A percentile compares a stretch with the other conserved stretches of the same genome.
Conservation (phyloP, 2,329 filamentous ascomycete species). For the Penicillium hesseltinei region DNA sequence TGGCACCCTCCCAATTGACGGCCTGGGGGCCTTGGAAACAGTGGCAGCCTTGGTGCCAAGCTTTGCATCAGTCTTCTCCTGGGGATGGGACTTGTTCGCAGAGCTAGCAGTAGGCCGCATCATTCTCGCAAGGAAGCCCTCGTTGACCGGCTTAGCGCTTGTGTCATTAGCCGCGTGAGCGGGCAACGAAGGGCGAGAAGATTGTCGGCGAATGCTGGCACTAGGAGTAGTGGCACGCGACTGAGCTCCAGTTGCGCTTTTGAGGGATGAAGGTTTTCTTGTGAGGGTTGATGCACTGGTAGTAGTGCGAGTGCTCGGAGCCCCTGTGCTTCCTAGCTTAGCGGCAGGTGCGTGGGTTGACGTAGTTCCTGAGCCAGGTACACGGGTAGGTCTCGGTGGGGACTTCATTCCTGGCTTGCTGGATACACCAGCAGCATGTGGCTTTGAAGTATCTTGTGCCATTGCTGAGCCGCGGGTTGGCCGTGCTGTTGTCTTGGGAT, state of each 20-base stretch:
- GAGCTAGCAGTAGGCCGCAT: slow-evolving; percentile 53
- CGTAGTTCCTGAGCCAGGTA: slow-evolving; percentile 42
- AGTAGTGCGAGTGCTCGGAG: slow-evolving; percentile 29
- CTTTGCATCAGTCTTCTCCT: slow-evolving; percentile 47
- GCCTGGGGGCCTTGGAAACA: slow-evolving; percentile 22
- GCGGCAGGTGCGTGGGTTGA: slow-evolving; percentile 42
- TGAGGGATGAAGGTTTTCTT: slow-evolving; percentile 40
- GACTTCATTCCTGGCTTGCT: slow-evolving; percentile 39
- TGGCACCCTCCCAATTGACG: slow-evolving; percentile 25
- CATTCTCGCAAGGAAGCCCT: slow-evolving; percentile 51
- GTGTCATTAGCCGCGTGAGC: slow-evolving; percentile 30
- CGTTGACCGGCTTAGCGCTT: slow-evolving; percentile 41
- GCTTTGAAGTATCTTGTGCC: slow-evolving; percentile 28
- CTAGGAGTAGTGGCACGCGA: slow-evolving; percentile 26
- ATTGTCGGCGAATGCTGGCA: slow-evolving; percentile 30
- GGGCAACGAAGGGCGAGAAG: slow-evolving; percentile 34
- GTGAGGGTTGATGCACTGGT: slow-evolving; percentile 28
- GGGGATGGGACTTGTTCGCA: slow-evolving; percentile 48
- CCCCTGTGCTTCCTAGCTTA: slow-evolving; percentile 26
- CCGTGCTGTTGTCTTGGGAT: slow-evolving; percentile 30
- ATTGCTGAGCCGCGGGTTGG: slow-evolving; percentile 32
- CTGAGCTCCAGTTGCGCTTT: slow-evolving; percentile 23
- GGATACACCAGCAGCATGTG: slow-evolving; percentile 22
- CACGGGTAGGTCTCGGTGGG: slow-evolving; percentile 41
- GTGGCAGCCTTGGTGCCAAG: slow-evolving; percentile 36